Conservation (phyloP, 2,329 filamentous ascomycete species). For the Fusarium algeriense region DNA sequence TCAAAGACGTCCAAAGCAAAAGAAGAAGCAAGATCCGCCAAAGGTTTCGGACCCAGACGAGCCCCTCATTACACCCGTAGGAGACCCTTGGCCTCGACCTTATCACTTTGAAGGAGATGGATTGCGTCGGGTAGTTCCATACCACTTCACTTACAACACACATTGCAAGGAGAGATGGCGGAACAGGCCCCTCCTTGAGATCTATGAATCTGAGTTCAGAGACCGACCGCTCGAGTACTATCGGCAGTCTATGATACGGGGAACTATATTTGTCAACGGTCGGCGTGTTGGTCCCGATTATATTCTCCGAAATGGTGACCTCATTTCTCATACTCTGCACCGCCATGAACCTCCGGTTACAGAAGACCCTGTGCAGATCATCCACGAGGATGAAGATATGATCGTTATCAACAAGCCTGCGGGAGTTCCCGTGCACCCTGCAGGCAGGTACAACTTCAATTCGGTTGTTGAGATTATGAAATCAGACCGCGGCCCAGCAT, state of each 20-base stretch:
- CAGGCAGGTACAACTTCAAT: constrained; percentile 96
- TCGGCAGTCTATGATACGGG: constrained; percentile 82
- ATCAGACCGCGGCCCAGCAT: constrained; percentile 72
- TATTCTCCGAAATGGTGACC: constrained; percentile 86
- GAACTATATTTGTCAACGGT: constrained; percentile 84
- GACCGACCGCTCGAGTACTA: constrained; percentile 91
- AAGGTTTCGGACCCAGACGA: constrained; percentile 37
- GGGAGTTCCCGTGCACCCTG: constrained; percentile 93
- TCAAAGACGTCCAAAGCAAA: constrained; percentile 30
- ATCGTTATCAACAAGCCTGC: constrained; percentile 98
- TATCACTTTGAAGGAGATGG: constrained; percentile 85
- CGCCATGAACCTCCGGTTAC: constrained; percentile 96
- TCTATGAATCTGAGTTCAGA: constrained; percentile 92
- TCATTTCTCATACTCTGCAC: constrained; percentile 93
- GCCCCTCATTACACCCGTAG: constrained; percentile 51
- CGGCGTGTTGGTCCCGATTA: constrained; percentile 75
- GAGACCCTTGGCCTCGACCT: constrained; percentile 67
- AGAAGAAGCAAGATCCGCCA: constrained; percentile 34
- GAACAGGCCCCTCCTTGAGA: constrained; percentile 81
- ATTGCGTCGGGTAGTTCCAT: constrained; percentile 84
- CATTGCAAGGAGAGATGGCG: constrained; percentile 96
- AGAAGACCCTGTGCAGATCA: constrained; percentile 79
- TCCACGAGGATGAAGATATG: constrained; percentile 93
- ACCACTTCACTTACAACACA: constrained; percentile 95
- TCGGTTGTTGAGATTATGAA: constrained; percentile 94